Conservation (phyloP, 2,329 filamentous ascomycete species). For the Sporothrix curviconia region DNA sequence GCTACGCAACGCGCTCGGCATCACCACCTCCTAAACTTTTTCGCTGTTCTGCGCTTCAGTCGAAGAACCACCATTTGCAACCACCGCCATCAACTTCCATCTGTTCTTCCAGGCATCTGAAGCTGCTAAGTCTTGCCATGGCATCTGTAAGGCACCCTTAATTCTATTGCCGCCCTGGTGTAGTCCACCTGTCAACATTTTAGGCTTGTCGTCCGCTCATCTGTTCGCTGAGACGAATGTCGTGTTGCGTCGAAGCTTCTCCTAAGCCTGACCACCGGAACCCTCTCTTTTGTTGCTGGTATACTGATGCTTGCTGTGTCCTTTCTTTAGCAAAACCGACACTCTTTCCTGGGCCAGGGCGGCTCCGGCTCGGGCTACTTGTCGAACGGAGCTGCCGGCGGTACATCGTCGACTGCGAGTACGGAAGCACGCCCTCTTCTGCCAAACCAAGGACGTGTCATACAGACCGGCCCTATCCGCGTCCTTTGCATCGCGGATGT, state of each 20-base stretch:
- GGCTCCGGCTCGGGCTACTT: conserved; percentile 42
- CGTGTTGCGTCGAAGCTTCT: too few species aligned
- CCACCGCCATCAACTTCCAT: neutral
- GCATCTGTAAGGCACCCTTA: conserved; percentile 15
- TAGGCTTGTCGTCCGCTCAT: neutral
- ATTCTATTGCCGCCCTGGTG: too few species aligned
- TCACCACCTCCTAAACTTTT: too few species aligned
- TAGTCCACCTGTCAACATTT: neutral
- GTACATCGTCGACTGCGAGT: conserved; percentile 40
- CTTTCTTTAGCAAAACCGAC: conserved; percentile 32
- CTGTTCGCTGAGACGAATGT: neutral
- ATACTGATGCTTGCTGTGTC: neutral
- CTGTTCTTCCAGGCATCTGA: neutral
- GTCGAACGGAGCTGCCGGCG: conserved; percentile 52
- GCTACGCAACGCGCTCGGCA: too few species aligned
- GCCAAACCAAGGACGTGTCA: conserved; percentile 60
- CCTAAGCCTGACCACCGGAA: too few species aligned
- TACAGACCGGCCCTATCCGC: conserved; percentile 59
- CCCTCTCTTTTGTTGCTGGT: too few species aligned
- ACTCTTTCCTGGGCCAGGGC: conserved; percentile 38
- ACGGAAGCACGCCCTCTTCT: conserved; percentile 58
- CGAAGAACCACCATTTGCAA: too few species aligned
- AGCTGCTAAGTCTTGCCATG: conserved; percentile 9
- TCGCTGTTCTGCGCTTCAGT: too few species aligned
- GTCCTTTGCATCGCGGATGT: conserved; percentile 67